These are phyloP conservation scores for Ocimum tenuiflorum DNA, from an alignment of 257 asterid genomes.

Conservation along the genomic window DNA sequence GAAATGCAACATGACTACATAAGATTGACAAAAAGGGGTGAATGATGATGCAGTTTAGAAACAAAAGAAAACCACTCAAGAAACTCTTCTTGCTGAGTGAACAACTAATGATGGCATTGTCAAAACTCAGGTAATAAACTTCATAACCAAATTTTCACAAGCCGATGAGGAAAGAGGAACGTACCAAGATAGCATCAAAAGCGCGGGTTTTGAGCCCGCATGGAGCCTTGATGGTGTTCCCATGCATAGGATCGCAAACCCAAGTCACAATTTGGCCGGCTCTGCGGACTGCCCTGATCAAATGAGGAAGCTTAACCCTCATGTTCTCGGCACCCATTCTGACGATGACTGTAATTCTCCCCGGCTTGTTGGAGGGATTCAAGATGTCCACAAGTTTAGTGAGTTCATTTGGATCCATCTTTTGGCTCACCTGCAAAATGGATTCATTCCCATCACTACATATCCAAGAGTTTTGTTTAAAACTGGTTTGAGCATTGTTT, in stretches of 20 bases:
- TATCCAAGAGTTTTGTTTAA: background rate
- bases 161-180: slow-evolving; percentile 15
- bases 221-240: slow-evolving; percentile 83
- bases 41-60: background rate
- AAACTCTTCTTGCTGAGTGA: too few species aligned
- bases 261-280: slow-evolving; percentile 80
- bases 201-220: slow-evolving; percentile 86
- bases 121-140: background rate
- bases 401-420: slow-evolving; percentile 82
- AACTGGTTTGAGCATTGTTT: background rate
- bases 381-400: slow-evolving; percentile 62
- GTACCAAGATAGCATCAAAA: slow-evolving; percentile 77
- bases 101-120: background rate
- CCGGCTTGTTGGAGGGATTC: slow-evolving; percentile 64
- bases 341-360: slow-evolving; percentile 68
- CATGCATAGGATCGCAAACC: slow-evolving; percentile 92
- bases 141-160: background rate
- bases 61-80: too few species aligned
- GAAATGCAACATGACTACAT: too few species aligned
- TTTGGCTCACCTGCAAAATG: slow-evolving; percentile 69
- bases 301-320: slow-evolving; percentile 77
- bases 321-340: slow-evolving; percentile 92
- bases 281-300: slow-evolving; percentile 75
- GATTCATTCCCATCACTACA: background rate
- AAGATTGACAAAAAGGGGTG: too few species aligned